phyloP scores from a whole-genome alignment of 305 asterid genomes.

The Solanum hybrid region DNA sequence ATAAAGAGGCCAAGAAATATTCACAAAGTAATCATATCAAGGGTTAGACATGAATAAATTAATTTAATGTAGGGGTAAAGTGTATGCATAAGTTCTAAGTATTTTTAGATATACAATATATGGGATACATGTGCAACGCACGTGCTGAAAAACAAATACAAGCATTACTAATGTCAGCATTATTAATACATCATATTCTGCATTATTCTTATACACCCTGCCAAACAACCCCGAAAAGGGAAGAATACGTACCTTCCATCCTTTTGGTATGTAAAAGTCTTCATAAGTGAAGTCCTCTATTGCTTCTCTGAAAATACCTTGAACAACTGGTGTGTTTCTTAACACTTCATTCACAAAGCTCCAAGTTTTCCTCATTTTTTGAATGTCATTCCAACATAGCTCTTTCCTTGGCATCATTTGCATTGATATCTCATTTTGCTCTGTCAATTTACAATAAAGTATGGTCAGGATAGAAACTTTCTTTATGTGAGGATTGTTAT shows the following conservation, averaged over 20 bases:
- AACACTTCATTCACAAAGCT: neutral
- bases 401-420: neutral
- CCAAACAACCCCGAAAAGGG: neutral
- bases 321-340: neutral
- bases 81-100: neutral
- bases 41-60: neutral
- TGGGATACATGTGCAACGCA: neutral
- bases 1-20: too few species aligned
- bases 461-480: neutral
- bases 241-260: neutral
- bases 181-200: too few species aligned
- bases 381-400: neutral
- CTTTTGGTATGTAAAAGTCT: neutral
- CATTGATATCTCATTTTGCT: neutral
- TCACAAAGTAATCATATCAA: neutral
- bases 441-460: neutral
- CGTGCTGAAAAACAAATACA: neutral
- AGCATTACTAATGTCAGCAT: neutral
- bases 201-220: neutral
- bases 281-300: neutral
- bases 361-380: neutral
- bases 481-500: too few species aligned
- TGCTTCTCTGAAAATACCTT: neutral
- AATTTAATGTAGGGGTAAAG: neutral
- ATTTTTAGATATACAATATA: neutral